Base-by-base conservation (phyloP, 352 stramenopile genomes). In the Globisporangium solare region DNA sequence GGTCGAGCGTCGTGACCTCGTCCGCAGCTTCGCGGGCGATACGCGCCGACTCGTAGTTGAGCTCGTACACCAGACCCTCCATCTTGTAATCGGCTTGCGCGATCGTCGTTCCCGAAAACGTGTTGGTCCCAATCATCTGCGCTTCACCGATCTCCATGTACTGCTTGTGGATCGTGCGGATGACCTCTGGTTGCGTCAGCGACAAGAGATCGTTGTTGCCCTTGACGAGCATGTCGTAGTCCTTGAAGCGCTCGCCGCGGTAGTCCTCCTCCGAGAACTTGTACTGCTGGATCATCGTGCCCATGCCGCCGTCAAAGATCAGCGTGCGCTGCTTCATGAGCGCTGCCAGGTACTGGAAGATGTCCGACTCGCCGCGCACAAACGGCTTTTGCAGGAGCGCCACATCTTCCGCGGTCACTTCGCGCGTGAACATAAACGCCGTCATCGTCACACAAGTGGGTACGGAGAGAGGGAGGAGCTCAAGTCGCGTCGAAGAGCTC, bases 151-250 rank as follows among this genome's bases (percentile, higher is more conserved):
- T 78, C 64, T 98, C 86, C 58, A 99, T 85, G 76, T 99, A 99
- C 49, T 98, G 51, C 27, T 68, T 79, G 76, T 99, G 97, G 67
- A 99, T 98, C 54, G 88, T 85, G 50, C 90, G 81, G 73, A 99
- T 99, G 58, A 98, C 86, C 21, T 97, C 47, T 20, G 95, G 95
- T 73, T 98, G 93, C 37, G 93, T 97, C 68, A 98, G 85, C 56
- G 91, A 97, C 47, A 99, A 68, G 73, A 98, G 75, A 69, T 99
- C 96, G 71, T 99, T 99, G 86, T 99, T 99, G 35, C 96, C 96
- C 74, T 98, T 98, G 14, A 98, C 92, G 42, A 97, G 87, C 61
- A 88, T 89, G 40, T 42, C 39, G 24, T 67, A 98, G 64, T 99
- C 84, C 56, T 90, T 86, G 68, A 98, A 99, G 10, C 88, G 83